Evolutionary conservation across 129 eudicot species (phyloP), one percentile per base, ranked within the genome.

Genomic region (Chrysanthemum seticuspe): DNA sequence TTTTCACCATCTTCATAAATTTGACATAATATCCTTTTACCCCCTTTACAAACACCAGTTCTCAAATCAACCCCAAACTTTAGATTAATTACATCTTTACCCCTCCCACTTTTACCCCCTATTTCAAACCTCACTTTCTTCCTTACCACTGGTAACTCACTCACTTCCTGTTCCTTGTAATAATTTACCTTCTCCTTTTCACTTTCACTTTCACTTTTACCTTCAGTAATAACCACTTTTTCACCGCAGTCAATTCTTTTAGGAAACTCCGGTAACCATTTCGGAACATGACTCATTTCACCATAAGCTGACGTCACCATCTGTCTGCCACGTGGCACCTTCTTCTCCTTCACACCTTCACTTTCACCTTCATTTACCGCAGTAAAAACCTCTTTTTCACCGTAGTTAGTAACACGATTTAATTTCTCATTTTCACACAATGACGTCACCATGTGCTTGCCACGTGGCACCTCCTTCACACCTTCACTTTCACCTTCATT

Each of bases 191-290:
- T 60, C 50, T 10, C 29, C 15, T 50, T 72, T 47, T 62, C 75
- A 40, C 10, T 6, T 47, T 62, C 75, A 40, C 10, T 6, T 23
- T 63, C 18, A 0, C 25, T 57, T 73, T 63, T 72, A 68, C 15
- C 75, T 71, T n/a, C 69, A 45, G 13, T 15, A 29, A 10, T 58
- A 34, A 63, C 74, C 69, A 70, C 21, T 45, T 45, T 47, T 67
- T 21, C 75, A 18, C 50, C 85, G 10, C 9, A 25, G 16, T 62
- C 55, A 16, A 25, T 44, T 8, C 31, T 71, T 62, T 44, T 45
- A 29, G 90, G 90, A 36, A 85, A 71, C 44, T 0, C 78, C 34
- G 96, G 92, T 72, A 89, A 45, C 96, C 96, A 89, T 47, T 74
- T 69, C 70, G 96, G 96, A 67, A 89, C 71, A 62, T 87, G 86